These are phyloP conservation scores for Cutaneotrichosporon spelunceum DNA, from an alignment of 1,284 basidiomycete genomes.

Conservation along the genomic window DNA sequence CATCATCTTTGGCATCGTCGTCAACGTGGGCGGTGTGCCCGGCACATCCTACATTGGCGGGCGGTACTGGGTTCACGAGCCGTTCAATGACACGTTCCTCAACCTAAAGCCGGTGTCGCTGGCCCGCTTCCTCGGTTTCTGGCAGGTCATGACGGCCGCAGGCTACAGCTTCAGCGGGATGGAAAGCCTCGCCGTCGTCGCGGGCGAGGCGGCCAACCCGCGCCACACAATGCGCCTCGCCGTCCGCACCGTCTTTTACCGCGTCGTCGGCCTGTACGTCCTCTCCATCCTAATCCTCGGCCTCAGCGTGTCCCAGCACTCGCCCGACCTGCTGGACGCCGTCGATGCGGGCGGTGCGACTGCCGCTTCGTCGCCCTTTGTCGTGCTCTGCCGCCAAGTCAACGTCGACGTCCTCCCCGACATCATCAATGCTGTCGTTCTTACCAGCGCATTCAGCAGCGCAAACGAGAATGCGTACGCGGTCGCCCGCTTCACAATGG, in stretches of 20 bases:
- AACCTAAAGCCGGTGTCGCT: slow-evolving; percentile 16
- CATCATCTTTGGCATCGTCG: slow-evolving; percentile 63
- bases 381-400: slow-evolving; percentile 63
- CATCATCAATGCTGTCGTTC: slow-evolving; percentile 64
- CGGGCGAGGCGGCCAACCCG: slow-evolving; percentile 58
- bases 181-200: slow-evolving; percentile 51
- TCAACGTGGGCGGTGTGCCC: slow-evolving; percentile 69
- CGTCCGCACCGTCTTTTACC: slow-evolving; percentile 65
- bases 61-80: slow-evolving; percentile 62
- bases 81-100: slow-evolving; percentile 44
- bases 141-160: slow-evolving; percentile 57
- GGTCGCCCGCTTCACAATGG: slow-evolving; percentile 51
- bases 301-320: slow-evolving; percentile 49
- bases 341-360: slow-evolving; percentile 58
- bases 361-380: slow-evolving; percentile 73
- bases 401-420: slow-evolving; percentile 71
- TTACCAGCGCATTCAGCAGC: slow-evolving; percentile 51
- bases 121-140: slow-evolving; percentile 59
- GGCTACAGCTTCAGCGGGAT: slow-evolving; percentile 42
- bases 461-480: slow-evolving; percentile 30
- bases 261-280: slow-evolving; percentile 64
- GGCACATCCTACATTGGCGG: slow-evolving; percentile 51
- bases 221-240: slow-evolving; percentile 69
- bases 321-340: slow-evolving; percentile 48
- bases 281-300: slow-evolving; percentile 21